Percentiles rank a stretch among this genome's conserved stretches.
phyloP scores from a whole-genome alignment of 805 yeast genomes.

The Candida tibetensis region DNA sequence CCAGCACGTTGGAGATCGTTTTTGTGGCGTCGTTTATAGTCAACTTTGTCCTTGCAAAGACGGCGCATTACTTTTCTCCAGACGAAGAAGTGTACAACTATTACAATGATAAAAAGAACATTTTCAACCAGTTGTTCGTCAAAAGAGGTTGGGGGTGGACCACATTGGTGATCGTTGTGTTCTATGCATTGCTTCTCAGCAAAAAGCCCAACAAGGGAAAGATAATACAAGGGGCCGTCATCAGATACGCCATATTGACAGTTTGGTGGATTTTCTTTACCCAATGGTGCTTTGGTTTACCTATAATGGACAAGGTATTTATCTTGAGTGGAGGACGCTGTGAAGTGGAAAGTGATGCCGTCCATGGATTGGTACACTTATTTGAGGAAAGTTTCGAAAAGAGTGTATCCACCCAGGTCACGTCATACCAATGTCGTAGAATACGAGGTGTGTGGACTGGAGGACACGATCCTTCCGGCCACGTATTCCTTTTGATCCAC shows the following conservation, averaged over 20 bases:
- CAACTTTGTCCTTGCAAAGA: conserved; percentile 51
- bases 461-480: conserved; percentile 97
- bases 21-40: conserved; percentile 32
- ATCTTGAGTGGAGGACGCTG: conserved; percentile 82
- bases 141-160: conserved; percentile 97
- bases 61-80: conserved; percentile 45
- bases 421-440: conserved; percentile 35
- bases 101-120: conserved; percentile 61
- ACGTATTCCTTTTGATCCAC: conserved; percentile 73
- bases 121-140: conserved; percentile 72
- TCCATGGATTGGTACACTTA: conserved; percentile 8
- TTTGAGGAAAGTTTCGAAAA: conserved; percentile 7
- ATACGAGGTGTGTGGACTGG: conserved; percentile 68
- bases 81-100: conserved; percentile 46
- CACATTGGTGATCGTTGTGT: conserved; percentile 24
- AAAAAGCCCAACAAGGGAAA: conserved; percentile 1
- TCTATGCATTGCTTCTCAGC: conserved; percentile 20
- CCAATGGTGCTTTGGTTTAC: conserved; percentile 82
- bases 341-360: conserved; percentile 15
- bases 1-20: conserved; percentile 24
- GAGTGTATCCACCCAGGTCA: conserved; percentile 13
- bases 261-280: conserved; percentile 83
- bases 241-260: conserved; percentile 56
- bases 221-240: conserved; percentile 16
- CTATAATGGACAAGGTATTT: conserved; percentile 86